Evolutionary conservation across 352 stramenopile genomes (phyloP), one percentile per base, ranked within the genome.

Genomic region (Thraustotheca clavata): DNA sequence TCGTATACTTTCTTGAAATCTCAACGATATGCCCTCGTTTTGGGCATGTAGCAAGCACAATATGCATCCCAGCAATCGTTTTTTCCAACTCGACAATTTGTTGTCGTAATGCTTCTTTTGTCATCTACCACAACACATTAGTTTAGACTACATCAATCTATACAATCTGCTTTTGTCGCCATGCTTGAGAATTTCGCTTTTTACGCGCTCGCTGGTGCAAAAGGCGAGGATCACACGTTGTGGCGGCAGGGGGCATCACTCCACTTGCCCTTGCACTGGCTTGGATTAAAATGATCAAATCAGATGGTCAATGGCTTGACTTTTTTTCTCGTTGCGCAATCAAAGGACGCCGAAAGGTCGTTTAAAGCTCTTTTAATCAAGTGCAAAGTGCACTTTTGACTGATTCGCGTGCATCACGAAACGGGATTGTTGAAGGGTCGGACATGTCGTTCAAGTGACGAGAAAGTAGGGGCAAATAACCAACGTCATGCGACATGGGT

Each of bases 121-220:
- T 50, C 43, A 50, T 50, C 43, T 50, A 50, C 38, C 16, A 20
- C 20, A 16, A 20, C 38, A 20, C 38, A 20, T 43, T 16, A 50
- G 43, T 29, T 6, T 14, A 50, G 43, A 50, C 43, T 33, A 14
- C 6, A 29, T 20, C 16, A 20, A 20, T 16, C 16, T 43, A 16
- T 50, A 50, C 43, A 14, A 50, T 22, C 14, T 50, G 43, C 43
- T 50, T 50, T 14, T 50, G 43, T 6, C 43, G 43, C 43, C 43
- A 50, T 14, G 43, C 43, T 29, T 50, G 43, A 22, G 43, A 50
- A 29, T 50, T 50, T 6, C 43, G 43, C 43, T 50, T 50, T 14
- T 50, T 50, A 29, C 43, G 43, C 6, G 43, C 43, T 29, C 43
- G 43, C 43, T 50, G 43, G 43, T 50, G 43, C 43, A 50, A 29